A percentile compares a stretch with the other conserved stretches of the same genome.
phyloP scores from a whole-genome alignment of 176 grass and related monocot species.

The Eleusine coracana region DNA sequence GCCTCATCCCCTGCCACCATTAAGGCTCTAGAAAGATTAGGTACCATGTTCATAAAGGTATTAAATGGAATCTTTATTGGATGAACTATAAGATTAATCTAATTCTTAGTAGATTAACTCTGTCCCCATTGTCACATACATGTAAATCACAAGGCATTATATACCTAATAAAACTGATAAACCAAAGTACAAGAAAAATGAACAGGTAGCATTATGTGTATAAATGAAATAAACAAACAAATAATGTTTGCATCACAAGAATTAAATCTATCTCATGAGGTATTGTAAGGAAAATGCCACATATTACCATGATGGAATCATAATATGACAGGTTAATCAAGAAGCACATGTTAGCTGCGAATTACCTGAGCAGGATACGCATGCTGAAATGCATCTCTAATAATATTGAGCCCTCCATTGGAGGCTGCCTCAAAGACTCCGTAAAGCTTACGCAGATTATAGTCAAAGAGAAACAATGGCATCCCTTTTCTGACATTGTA shows the following conservation, averaged over 20 bases:
- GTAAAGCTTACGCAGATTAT: conserved; percentile 51
- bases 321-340: background rate
- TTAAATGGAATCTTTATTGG: background rate
- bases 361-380: conserved; percentile 67
- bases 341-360: conserved; percentile 2
- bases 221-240: background rate
- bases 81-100: background rate
- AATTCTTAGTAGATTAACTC: background rate
- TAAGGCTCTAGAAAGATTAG: background rate
- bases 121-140: background rate
- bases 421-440: conserved; percentile 67
- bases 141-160: background rate
- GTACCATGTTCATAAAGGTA: background rate
- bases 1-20: no score
- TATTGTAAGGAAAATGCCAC: background rate
- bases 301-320: background rate
- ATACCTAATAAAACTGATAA: background rate
- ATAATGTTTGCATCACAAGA: background rate
- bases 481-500: conserved; percentile 46
- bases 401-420: conserved; percentile 54
- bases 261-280: background rate
- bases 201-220: background rate
- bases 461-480: conserved; percentile 72
- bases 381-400: conserved; percentile 22
- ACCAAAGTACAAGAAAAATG: background rate